phyloP scores from a whole-genome alignment of 2,329 filamentous ascomycete genomes.

The Phoma sp. region DNA sequence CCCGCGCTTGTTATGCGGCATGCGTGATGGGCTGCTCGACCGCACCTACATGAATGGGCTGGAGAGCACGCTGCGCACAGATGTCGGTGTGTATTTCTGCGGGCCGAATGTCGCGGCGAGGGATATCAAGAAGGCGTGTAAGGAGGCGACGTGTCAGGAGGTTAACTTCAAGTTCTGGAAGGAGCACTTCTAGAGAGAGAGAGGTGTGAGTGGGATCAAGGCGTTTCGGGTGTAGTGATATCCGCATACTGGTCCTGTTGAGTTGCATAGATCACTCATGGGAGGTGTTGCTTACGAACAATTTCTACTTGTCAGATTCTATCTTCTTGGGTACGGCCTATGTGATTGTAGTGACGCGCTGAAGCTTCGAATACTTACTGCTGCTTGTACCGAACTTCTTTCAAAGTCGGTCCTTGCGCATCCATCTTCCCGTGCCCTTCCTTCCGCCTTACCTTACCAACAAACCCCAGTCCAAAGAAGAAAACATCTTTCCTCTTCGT shows the following conservation, averaged over 20 bases:
- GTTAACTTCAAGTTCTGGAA: conserved; percentile 99
- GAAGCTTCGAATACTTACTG: too few species aligned
- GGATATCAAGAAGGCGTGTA: conserved; percentile 83
- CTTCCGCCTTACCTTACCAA: too few species aligned
- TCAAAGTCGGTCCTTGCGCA: too few species aligned
- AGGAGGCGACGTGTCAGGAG: conserved; percentile 72
- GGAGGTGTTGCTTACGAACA: neutral
- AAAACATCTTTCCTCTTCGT: too few species aligned
- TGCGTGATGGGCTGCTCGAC: conserved; percentile 87
- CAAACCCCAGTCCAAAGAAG: too few species aligned
- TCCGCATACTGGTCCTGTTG: neutral
- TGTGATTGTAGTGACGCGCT: too few species aligned
- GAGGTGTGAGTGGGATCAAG: neutral
- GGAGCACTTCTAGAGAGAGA: conserved; percentile 70
- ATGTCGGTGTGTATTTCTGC: conserved; percentile 97
- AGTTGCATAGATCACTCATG: neutral
- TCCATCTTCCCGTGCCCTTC: too few species aligned
- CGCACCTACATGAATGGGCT: conserved; percentile 84
- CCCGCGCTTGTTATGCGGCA: conserved; percentile 74
- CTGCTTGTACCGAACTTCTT: too few species aligned
- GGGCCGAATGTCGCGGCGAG: conserved; percentile 82
- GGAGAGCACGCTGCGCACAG: conserved; percentile 76
- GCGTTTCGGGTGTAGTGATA: conserved; percentile 14
- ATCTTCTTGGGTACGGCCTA: neutral
- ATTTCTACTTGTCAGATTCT: neutral